phyloP scores from a whole-genome alignment of 2,329 filamentous ascomycete genomes.

The Monosporascus ibericus region DNA sequence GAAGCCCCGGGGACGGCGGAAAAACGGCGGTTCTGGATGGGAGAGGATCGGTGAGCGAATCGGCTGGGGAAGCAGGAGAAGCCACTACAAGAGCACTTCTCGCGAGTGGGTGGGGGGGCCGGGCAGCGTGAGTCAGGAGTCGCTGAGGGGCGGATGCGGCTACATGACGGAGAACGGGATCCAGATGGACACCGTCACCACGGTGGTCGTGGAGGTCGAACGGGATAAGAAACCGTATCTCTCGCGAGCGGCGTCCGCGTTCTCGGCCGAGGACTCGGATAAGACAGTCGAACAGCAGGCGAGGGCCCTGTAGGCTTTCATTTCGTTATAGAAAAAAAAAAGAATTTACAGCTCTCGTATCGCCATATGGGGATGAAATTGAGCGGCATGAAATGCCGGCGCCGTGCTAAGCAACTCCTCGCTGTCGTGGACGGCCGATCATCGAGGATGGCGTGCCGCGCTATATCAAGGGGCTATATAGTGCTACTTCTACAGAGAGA shows the following conservation, averaged over 20 bases:
- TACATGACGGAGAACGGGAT: conserved; percentile 15
- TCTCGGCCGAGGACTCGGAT: conserved; percentile 11
- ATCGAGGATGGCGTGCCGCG: too few species aligned
- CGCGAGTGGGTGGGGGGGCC: conserved; percentile 5
- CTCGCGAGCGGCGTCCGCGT: conserved; percentile 10
- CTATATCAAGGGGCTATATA: too few species aligned
- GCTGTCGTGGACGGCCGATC: background rate
- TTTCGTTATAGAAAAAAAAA: background rate
- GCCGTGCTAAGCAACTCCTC: background rate
- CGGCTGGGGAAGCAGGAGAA: conserved; percentile 6
- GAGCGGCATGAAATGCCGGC: background rate
- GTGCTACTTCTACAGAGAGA: too few species aligned
- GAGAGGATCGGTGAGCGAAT: conserved; percentile 6
- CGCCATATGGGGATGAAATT: too few species aligned
- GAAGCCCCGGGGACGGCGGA: conserved; percentile 8
- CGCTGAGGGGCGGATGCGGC: conserved; percentile 9
- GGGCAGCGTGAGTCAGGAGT: conserved; percentile 18
- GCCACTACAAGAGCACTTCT: conserved; percentile 2
- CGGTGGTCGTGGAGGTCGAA: conserved; percentile 21
- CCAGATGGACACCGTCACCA: conserved; percentile 25
- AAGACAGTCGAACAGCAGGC: conserved; percentile 6
- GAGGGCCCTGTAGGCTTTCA: background rate
- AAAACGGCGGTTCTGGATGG: conserved; percentile 9
- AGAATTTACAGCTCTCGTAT: background rate
- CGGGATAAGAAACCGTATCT: conserved; percentile 6